A percentile compares a stretch with the other conserved stretches of the same genome.
These are phyloP conservation scores for Pleurostoma richardsiae DNA, from an alignment of 2,329 filamentous ascomycete species.

Conservation along the genomic window DNA sequence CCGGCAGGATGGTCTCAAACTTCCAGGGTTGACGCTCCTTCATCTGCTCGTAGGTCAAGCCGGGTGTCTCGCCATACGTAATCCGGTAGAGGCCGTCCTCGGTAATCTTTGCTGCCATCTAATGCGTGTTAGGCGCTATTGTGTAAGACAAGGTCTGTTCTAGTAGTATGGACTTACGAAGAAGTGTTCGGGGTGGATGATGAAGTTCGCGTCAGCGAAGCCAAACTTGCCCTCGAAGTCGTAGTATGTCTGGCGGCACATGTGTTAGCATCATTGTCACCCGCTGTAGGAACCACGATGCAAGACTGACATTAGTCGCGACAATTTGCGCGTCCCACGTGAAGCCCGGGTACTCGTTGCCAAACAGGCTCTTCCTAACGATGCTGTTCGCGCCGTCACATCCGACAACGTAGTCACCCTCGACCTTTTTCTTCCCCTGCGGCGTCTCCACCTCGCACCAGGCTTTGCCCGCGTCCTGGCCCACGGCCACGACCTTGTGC, in stretches of 20 bases:
- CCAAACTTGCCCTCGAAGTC: conserved; percentile 48
- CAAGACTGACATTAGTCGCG: conserved; percentile 51
- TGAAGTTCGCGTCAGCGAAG: conserved; percentile 54
- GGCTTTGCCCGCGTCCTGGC: conserved; percentile 37
- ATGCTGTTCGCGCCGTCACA: conserved; percentile 49
- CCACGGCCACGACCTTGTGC: conserved; percentile 38
- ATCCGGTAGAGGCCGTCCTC: conserved; percentile 57
- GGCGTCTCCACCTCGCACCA: conserved; percentile 38
- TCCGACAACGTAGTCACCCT: conserved; percentile 50
- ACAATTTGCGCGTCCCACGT: conserved; percentile 58
- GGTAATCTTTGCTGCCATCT: conserved; percentile 56
- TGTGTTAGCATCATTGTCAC: conserved; percentile 3
- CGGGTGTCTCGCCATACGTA: conserved; percentile 54
- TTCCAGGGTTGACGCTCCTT: conserved; percentile 46
- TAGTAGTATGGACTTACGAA: conserved; percentile 21
- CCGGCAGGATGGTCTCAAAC: conserved; percentile 54
- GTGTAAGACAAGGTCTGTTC: not conserved
- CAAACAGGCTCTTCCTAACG: conserved; percentile 45
- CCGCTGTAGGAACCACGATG: not conserved
- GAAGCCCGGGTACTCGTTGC: conserved; percentile 52
- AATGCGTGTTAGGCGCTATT: conserved; percentile 7
- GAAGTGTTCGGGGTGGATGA: conserved; percentile 56
- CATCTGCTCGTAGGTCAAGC: conserved; percentile 48
- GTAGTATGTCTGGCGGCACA: conserved; percentile 47
- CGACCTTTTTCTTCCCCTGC: conserved; percentile 26